Percentiles rank a stretch among this genome's conserved stretches.
Conservation (phyloP, 2,329 filamentous ascomycete genomes). For the Biscogniauxia mediterranea region DNA sequence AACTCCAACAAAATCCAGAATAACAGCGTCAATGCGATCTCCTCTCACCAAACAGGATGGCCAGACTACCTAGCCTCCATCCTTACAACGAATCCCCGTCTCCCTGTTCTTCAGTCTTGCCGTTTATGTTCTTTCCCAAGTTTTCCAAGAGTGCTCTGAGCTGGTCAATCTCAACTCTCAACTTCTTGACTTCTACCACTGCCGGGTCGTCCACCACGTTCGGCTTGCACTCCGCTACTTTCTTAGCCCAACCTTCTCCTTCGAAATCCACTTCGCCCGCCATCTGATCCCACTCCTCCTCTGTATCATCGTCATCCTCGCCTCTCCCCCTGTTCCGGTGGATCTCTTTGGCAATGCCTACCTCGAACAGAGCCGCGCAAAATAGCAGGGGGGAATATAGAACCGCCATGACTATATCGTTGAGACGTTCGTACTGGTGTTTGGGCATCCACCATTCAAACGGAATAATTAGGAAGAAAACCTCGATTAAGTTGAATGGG, state of each 20-base stretch:
- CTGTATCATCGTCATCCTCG: conserved; percentile 83
- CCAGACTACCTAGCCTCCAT: too few relatives aligned
- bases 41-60: too few relatives aligned
- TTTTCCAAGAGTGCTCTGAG: conserved; percentile 49
- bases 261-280: conserved; percentile 72
- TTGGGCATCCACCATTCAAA: conserved; percentile 96
- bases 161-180: conserved; percentile 57
- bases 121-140: conserved; percentile 19
- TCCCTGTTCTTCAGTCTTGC: conserved; percentile 10
- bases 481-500: conserved; percentile 90
- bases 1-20: too few relatives aligned
- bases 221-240: conserved; percentile 70
- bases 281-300: conserved; percentile 93
- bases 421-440: conserved; percentile 71
- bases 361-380: conserved; percentile 72
- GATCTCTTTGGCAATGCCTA: conserved; percentile 63
- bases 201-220: conserved; percentile 79
- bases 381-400: conserved; percentile 84
- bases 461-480: conserved; percentile 72
- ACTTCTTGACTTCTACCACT: conserved; percentile 64
- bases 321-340: conserved; percentile 72
- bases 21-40: too few relatives aligned
- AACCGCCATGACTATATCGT: conserved; percentile 82
- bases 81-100: conserved; percentile 17
- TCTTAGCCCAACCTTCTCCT: conserved; percentile 80